Conservation (phyloP, 2,329 filamentous ascomycete genomes). For the Alternaria consortialis region DNA sequence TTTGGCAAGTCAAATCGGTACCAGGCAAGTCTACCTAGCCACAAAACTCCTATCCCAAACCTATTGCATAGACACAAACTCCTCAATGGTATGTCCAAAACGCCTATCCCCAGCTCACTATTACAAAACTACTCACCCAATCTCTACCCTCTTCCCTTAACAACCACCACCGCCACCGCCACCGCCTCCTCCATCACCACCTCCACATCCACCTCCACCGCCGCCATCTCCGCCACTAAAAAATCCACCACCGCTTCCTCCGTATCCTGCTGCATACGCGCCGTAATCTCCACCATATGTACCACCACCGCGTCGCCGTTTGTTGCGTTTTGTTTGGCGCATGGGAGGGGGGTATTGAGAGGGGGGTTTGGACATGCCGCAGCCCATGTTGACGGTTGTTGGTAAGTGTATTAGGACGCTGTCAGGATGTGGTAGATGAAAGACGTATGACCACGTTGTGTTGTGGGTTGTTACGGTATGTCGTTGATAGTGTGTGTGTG, state of each 20-base stretch:
- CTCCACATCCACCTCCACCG: constrained; percentile 21
- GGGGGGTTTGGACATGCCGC: constrained; percentile 25
- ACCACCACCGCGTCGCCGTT: not conserved
- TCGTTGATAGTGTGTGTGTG: not conserved
- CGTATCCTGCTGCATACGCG: not conserved
- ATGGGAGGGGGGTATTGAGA: constrained; percentile 21
- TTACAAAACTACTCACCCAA: too few species aligned
- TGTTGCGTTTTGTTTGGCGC: constrained; percentile 8
- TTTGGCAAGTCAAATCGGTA: too few species aligned
- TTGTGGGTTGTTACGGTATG: too few species aligned
- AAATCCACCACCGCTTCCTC: constrained; percentile 13
- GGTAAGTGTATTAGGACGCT: not conserved
- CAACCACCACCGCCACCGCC: constrained; percentile 11
- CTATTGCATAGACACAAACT: not conserved
- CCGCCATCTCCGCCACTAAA: constrained; percentile 5
- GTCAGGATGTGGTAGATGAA: too few species aligned
- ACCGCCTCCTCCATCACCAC: constrained; percentile 13
- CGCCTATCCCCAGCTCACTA: not conserved
- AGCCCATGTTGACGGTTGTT: constrained; percentile 24
- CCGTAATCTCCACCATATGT: not conserved
- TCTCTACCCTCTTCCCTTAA: not conserved
- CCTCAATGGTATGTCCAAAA: not conserved
- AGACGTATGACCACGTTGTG: too few species aligned
- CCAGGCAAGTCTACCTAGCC: not conserved
- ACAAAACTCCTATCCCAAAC: not conserved